Evolutionary conservation across 306 rosid species (phyloP).

Genomic region (Datisca glomerata): DNA sequence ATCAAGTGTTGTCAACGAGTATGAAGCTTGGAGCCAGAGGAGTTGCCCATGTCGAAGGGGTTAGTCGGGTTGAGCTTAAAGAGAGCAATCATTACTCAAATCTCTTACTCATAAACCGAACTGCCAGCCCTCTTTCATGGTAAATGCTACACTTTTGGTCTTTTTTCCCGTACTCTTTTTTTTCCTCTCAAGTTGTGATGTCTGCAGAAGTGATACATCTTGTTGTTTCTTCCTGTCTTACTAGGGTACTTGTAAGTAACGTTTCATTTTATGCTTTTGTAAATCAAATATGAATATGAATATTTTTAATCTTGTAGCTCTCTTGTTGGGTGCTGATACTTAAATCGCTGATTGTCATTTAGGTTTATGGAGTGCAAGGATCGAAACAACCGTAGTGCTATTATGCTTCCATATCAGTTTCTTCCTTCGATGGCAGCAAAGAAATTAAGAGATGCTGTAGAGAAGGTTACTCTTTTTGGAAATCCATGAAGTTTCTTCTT

Average conservation of each 20-base stretch:
- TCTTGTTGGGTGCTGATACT: slow-evolving; percentile 4
- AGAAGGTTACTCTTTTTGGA: slow-evolving; percentile 40
- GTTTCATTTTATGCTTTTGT: too few species aligned
- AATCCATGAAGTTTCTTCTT: slow-evolving; percentile 8
- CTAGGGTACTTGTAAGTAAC: too few species aligned
- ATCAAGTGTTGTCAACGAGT: slow-evolving; percentile 49
- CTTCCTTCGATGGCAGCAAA: slow-evolving; percentile 71
- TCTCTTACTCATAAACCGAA: slow-evolving; percentile 79
- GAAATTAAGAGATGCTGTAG: slow-evolving; percentile 61
- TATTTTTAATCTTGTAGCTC: not conserved
- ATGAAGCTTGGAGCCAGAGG: slow-evolving; percentile 81
- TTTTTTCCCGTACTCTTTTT: too few species aligned
- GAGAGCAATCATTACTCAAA: slow-evolving; percentile 45
- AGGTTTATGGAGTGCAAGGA: slow-evolving; percentile 99
- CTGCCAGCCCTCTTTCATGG: slow-evolving; percentile 89
- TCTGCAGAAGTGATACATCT: not conserved
- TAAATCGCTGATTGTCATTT: slow-evolving; percentile 15
- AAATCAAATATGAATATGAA: not conserved
- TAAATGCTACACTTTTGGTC: slow-evolving; percentile 20
- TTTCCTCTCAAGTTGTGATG: not conserved
- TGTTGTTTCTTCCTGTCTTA: too few species aligned
- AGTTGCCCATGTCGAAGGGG: slow-evolving; percentile 47
- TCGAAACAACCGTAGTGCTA: slow-evolving; percentile 64
- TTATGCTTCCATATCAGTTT: slow-evolving; percentile 67
- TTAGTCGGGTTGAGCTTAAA: slow-evolving; percentile 51